Percentiles rank a stretch among this genome's conserved stretches.
Conservation (phyloP, 2,329 filamentous ascomycete genomes). For the Tetracladium maxilliforme region DNA sequence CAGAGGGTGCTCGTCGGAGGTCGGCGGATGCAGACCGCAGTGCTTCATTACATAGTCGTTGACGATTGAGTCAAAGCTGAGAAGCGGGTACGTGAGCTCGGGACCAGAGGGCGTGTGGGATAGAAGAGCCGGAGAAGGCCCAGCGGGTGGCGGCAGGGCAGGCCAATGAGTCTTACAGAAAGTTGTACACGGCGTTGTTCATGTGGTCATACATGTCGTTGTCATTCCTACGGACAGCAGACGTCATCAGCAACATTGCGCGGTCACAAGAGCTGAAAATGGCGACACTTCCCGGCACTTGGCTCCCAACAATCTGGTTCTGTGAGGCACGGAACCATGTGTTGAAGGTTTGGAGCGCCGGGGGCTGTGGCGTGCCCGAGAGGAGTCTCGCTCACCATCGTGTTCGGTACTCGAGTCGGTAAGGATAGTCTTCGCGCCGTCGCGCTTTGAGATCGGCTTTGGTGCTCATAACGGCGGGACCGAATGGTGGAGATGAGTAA, state of each 20-base stretch:
- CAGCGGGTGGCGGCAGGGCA: constrained; percentile 19
- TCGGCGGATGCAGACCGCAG: constrained; percentile 58
- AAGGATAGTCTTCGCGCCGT: constrained; percentile 59
- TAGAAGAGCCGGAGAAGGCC: constrained; percentile 18
- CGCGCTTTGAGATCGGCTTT: constrained; percentile 45
- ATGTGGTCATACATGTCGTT: constrained; percentile 94
- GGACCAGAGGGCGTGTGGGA: too few relatives aligned
- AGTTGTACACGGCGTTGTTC: constrained; percentile 82
- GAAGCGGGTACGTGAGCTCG: too few relatives aligned
- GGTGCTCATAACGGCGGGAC: too few relatives aligned
- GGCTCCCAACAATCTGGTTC: neutral
- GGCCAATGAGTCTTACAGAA: constrained; percentile 38
- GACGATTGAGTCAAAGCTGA: constrained; percentile 76
- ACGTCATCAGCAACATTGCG: constrained; percentile 4
- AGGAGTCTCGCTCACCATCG: constrained; percentile 47
- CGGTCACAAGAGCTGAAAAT: constrained; percentile 1
- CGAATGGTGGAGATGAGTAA: too few relatives aligned
- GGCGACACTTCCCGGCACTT: neutral
- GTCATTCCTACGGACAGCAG: constrained; percentile 47
- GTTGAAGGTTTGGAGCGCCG: constrained; percentile 5
- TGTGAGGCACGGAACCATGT: constrained; percentile 8
- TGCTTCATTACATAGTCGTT: constrained; percentile 77
- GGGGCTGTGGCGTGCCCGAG: constrained; percentile 2
- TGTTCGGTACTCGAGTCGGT: constrained; percentile 68
- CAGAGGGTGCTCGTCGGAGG: constrained; percentile 61